Evolutionary conservation across 1,139 yeast genomes (phyloP), one percentile per base, ranked within the genome.

Genomic region (Kluyveromyces sp.): DNA sequence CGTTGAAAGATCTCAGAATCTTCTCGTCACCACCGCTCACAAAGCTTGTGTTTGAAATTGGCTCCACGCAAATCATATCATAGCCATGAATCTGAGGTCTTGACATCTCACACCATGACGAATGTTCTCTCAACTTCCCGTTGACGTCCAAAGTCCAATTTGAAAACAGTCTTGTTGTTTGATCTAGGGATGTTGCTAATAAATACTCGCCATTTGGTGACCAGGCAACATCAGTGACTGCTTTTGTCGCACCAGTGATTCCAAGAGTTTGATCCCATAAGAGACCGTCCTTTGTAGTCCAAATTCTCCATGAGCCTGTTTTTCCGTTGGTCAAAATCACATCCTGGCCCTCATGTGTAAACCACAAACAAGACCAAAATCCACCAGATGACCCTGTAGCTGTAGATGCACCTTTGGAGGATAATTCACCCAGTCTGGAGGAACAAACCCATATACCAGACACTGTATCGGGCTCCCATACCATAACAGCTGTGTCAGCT

Each of bases 331-430:
- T 83, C 38, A 86, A 66, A 18, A 88, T 78, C 50, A 72, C 74
- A 49, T 77, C 78, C 15, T 51, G 53, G 1, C 62, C 59, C 1
- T 64, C 61, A 32, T 73, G 67, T 8, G 69, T 60, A 42, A 84
- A 76, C 96, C 97, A 92, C 28, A 82, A 58, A 42, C 94, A 83
- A 1, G 86, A 76, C 95, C 96, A 92, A 61, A 94, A 89, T 3
- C 98, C 98, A 52, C 98, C 98, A 2, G 96, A 79, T 0, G 98
- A 85, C 9, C 99, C 99, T 0, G 98, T 92, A 2, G 98, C 98
- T 0, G 98, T 89, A 3, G 95, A 84, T 0, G 98, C 96, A 54
- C 99, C 99, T 64, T 92, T 92, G 41, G 88, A 83, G 36, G 96
- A 83, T 54, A 92, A 73, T 57, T 92, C 97, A 33, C 99, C 99